Conservation (phyloP, 2,329 filamentous ascomycete species). For the Anisogramma anomala region DNA sequence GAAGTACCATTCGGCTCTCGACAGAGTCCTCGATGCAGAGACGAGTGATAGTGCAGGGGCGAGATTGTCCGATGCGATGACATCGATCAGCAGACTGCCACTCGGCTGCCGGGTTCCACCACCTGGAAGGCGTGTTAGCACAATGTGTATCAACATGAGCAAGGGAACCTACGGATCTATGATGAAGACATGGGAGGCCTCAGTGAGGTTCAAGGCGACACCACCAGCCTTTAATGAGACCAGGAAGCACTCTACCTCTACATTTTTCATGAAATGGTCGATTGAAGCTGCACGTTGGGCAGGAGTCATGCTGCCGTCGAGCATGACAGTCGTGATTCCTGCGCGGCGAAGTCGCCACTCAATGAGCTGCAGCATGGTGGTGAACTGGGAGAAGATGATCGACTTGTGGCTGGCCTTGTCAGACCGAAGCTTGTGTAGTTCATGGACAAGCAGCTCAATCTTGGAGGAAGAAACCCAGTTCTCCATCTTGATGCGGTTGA, state of each 20-base stretch:
- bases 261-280: conserved; percentile 91
- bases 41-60: conserved; percentile 86
- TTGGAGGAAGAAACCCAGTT: conserved; percentile 98
- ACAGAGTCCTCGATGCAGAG: conserved; percentile 96
- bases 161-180: conserved; percentile 68
- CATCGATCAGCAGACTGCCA: conserved; percentile 94
- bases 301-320: conserved; percentile 95
- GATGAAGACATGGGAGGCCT: conserved; percentile 90
- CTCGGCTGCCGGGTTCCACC: conserved; percentile 99
- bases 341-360: conserved; percentile 93
- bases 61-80: conserved; percentile 89
- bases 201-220: conserved; percentile 88
- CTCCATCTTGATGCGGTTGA: conserved; percentile 98
- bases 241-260: conserved; percentile 88
- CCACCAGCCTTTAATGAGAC: conserved; percentile 94
- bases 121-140: conserved; percentile 37
- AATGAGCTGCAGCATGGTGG: conserved; percentile 91
- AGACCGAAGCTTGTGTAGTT: conserved; percentile 81
- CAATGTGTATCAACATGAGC: conserved; percentile 3
- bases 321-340: conserved; percentile 97
- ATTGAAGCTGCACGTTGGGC: conserved; percentile 87
- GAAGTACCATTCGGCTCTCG: conserved; percentile 84
- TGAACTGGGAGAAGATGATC: conserved; percentile 96
- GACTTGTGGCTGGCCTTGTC: conserved; percentile 92
- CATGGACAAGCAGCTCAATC: conserved; percentile 91